Conservation (phyloP, 192 early-diverging fungal genomes). For the Coemansia guatemalensis region DNA sequence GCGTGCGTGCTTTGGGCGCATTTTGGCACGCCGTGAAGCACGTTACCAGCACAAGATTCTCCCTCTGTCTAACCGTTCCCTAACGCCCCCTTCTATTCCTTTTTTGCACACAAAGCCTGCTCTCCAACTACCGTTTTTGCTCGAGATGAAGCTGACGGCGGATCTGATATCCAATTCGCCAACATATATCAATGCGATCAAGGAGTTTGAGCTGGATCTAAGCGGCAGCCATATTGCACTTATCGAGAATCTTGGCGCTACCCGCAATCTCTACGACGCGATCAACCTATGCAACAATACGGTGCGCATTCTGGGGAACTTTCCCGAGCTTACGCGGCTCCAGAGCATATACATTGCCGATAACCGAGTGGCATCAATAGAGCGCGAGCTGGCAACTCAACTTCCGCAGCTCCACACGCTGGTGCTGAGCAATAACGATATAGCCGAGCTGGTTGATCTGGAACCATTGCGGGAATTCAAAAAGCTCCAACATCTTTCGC, state of each 20-base stretch:
- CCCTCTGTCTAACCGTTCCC: no score
- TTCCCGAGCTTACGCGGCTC: conserved; percentile 79
- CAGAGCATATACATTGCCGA: conserved; percentile 74
- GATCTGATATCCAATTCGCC: conserved; percentile 67
- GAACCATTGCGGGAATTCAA: conserved; percentile 62
- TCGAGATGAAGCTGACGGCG: conserved; percentile 71
- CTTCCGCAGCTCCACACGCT: conserved; percentile 79
- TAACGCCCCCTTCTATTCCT: not conserved
- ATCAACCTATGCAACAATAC: conserved; percentile 95
- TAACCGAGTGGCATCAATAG: conserved; percentile 87
- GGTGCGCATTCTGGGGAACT: conserved; percentile 79
- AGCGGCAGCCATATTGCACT: conserved; percentile 82
- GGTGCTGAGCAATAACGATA: conserved; percentile 83
- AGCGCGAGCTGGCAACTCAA: conserved; percentile 60
- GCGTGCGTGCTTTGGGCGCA: no score
- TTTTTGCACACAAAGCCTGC: not conserved
- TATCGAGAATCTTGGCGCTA: conserved; percentile 94
- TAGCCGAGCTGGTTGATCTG: conserved; percentile 83
- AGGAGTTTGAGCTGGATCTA: conserved; percentile 89
- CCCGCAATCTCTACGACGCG: conserved; percentile 92
- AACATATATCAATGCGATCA: conserved; percentile 80
- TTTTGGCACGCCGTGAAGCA: no score
- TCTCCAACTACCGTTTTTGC: no score
- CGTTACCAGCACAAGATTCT: no score
- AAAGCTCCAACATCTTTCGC: conserved; percentile 61